A percentile compares a stretch with the other conserved stretches of the same genome.
phyloP scores from a whole-genome alignment of 305 asterid species.

The Galium porrigens region DNA sequence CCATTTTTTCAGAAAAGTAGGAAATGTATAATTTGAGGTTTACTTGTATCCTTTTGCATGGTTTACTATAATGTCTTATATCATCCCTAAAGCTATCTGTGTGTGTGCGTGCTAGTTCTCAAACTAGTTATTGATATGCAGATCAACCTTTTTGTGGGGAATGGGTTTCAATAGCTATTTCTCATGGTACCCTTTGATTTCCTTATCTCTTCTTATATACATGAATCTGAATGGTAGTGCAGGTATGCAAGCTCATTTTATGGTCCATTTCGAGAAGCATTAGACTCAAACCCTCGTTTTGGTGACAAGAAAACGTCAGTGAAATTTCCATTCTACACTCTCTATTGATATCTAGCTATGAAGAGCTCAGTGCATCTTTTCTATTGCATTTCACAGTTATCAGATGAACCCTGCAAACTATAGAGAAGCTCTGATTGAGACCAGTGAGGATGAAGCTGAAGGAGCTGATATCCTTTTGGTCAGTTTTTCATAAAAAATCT shows the following conservation, averaged over 20 bases:
- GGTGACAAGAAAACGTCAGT: conserved; percentile 91
- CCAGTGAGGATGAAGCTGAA: conserved; percentile 77
- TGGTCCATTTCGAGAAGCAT: conserved; percentile 92
- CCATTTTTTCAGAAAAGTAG: not conserved
- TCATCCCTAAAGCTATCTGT: not conserved
- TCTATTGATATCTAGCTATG: not conserved
- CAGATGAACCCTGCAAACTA: conserved; percentile 97
- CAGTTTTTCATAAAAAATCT: conserved; percentile 14
- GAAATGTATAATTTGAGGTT: not conserved
- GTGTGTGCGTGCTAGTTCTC: not conserved
- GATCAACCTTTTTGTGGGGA: not conserved
- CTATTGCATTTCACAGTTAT: conserved; percentile 35
- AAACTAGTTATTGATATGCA: too few relatives aligned
- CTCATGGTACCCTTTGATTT: not conserved
- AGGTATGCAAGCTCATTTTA: conserved; percentile 94
- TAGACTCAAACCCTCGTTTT: conserved; percentile 90
- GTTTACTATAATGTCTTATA: not conserved
- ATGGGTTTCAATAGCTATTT: not conserved
- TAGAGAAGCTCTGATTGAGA: conserved; percentile 77
- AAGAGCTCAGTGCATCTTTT: conserved; percentile 11
- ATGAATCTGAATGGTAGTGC: conserved; percentile 19
- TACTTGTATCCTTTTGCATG: not conserved
- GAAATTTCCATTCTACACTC: not conserved
- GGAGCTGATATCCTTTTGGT: conserved; percentile 98
- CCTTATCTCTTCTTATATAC: not conserved